Conservation (phyloP, 345 rosid genomes). For the Gossypium arboreum region DNA sequence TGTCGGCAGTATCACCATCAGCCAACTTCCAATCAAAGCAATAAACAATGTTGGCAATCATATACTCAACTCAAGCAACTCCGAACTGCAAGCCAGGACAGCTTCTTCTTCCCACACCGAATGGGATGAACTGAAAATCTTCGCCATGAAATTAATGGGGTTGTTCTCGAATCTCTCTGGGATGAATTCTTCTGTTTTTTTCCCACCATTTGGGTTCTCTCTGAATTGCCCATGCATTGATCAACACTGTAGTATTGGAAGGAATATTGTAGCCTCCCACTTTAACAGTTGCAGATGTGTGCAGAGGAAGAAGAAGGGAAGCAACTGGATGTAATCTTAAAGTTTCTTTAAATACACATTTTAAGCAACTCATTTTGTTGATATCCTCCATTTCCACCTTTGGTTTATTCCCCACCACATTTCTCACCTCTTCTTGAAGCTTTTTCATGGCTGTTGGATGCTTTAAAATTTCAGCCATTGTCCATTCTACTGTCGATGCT, state of each 20-base stretch:
- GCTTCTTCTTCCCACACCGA: neutral
- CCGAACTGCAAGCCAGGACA: neutral
- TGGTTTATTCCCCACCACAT: too few species aligned
- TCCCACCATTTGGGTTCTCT: constrained; percentile 48
- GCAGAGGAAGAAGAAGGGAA: neutral
- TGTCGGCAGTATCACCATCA: too few species aligned
- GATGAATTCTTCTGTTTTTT: constrained; percentile 31
- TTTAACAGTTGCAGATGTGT: neutral
- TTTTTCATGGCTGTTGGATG: too few species aligned
- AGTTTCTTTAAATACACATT: constrained; percentile 6
- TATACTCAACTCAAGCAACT: neutral
- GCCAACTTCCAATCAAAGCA: neutral
- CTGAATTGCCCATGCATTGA: constrained; percentile 55
- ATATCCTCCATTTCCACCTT: neutral
- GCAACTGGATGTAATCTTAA: neutral
- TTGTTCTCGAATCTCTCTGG: constrained; percentile 30
- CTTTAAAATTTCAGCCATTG: too few species aligned
- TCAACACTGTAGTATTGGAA: constrained; percentile 36
- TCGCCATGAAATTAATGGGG: neutral
- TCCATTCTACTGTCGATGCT: too few species aligned
- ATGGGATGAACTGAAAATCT: neutral
- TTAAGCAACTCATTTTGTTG: neutral
- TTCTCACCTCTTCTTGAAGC: too few species aligned
- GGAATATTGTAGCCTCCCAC: constrained; percentile 33
- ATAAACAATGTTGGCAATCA: neutral